Conservation (phyloP, 495 filamentous ascomycete genomes). For the Coniosporium apollinis region DNA sequence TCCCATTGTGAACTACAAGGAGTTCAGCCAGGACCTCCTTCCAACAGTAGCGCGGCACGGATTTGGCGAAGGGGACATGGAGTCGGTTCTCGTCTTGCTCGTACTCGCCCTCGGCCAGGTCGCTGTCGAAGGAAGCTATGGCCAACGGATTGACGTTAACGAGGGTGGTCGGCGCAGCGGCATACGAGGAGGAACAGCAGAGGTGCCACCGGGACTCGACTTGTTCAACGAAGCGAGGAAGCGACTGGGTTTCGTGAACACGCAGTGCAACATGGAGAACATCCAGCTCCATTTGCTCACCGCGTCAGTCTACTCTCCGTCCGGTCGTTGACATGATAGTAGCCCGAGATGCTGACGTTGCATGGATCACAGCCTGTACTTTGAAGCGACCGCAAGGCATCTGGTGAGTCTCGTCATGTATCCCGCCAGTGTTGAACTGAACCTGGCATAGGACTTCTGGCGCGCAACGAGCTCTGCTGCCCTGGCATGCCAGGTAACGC, state of each 20-base stretch:
- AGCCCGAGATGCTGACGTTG: no score
- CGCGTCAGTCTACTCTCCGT: slow-evolving; percentile 24
- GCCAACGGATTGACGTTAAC: slow-evolving; percentile 27
- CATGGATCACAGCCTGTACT: slow-evolving; percentile 38
- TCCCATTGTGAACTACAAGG: slow-evolving; percentile 37
- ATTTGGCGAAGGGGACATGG: slow-evolving; percentile 28
- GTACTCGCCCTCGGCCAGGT: slow-evolving; percentile 40
- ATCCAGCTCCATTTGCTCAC: slow-evolving; percentile 38
- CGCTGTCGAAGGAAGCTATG: slow-evolving; percentile 31
- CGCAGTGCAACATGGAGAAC: slow-evolving; percentile 38
- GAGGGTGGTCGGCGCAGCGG: slow-evolving; percentile 29
- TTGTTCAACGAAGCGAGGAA: slow-evolving; percentile 44
- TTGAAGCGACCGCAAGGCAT: slow-evolving; percentile 32
- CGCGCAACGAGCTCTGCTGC: slow-evolving; percentile 35
- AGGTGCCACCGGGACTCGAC: slow-evolving; percentile 35
- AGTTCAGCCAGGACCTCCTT: slow-evolving; percentile 32
- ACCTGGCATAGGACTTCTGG: slow-evolving; percentile 36
- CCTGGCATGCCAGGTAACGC: slow-evolving; percentile 33
- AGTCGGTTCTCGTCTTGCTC: slow-evolving; percentile 35
- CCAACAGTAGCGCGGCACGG: slow-evolving; percentile 29
- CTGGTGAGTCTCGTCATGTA: slow-evolving; percentile 22
- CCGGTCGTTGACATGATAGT: not conserved
- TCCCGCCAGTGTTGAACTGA: not conserved
- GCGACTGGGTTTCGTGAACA: slow-evolving; percentile 38
- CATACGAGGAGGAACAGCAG: slow-evolving; percentile 31